phyloP scores from a whole-genome alignment of 768 basidiomycete species.

The Phlebiopsis flavidoalba region DNA sequence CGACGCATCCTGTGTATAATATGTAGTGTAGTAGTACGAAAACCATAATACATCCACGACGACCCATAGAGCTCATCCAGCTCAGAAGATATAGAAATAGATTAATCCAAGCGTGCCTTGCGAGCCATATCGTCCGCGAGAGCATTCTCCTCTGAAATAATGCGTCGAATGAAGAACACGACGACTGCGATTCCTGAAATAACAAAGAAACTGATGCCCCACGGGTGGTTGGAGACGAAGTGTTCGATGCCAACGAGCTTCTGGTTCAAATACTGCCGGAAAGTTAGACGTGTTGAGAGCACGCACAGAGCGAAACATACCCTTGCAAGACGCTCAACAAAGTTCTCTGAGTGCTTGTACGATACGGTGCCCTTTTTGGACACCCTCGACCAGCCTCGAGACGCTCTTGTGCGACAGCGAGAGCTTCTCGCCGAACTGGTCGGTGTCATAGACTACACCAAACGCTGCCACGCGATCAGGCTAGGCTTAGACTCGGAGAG shows the following conservation, averaged over 20 bases:
- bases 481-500: background rate
- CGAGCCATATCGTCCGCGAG: constrained; percentile 6
- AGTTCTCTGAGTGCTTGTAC: constrained; percentile 65
- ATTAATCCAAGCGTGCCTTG: constrained; percentile 11
- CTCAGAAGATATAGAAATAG: background rate
- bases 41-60: constrained; percentile 3
- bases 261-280: constrained; percentile 26
- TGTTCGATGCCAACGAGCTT: constrained; percentile 22
- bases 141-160: constrained; percentile 16
- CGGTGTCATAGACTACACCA: constrained; percentile 77
- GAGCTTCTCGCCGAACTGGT: constrained; percentile 50
- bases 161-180: constrained; percentile 16
- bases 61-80: background rate
- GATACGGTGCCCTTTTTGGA: constrained; percentile 42
- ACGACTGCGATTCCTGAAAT: constrained; percentile 14
- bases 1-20: background rate
- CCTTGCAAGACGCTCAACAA: constrained; percentile 59
- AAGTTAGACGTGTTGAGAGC: background rate
- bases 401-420: constrained; percentile 51
- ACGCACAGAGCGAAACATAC: constrained; percentile 36
- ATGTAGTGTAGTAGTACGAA: constrained; percentile 5
- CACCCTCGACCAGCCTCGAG: constrained; percentile 67
- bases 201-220: constrained; percentile 21
- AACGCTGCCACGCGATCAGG: constrained; percentile 35
- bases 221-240: constrained; percentile 22